Evolutionary conservation across 129 eudicot genomes (phyloP).

Genomic region (Sambucus nigra): DNA sequence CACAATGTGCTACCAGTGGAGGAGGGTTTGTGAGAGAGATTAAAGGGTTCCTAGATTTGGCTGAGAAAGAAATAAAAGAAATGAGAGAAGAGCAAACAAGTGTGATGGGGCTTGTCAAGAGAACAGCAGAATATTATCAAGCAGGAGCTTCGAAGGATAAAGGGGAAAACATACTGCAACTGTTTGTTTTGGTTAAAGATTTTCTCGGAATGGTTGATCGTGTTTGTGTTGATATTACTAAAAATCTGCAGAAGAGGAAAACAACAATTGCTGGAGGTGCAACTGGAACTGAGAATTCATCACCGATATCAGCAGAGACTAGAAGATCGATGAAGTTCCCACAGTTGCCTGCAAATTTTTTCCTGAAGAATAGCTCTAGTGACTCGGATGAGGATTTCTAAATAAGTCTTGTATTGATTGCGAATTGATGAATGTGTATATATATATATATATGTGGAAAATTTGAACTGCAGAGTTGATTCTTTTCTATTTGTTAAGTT

Average conservation of each 20-base stretch:
- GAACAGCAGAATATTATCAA: conserved; percentile 73
- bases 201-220: conserved; percentile 80
- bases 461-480: conserved; percentile 5
- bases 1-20: conserved; percentile 34
- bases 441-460: neutral
- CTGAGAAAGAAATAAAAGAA: conserved; percentile 44
- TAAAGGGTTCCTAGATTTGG: conserved; percentile 54
- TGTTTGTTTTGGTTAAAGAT: conserved; percentile 66
- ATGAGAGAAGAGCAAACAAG: conserved; percentile 49
- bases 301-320: conserved; percentile 36
- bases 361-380: conserved; percentile 54
- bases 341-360: conserved; percentile 54
- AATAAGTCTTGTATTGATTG: conserved; percentile 7
- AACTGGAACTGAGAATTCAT: conserved; percentile 14
- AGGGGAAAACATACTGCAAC: conserved; percentile 50
- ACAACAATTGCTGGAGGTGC: conserved; percentile 11
- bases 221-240: conserved; percentile 78
- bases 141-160: conserved; percentile 61
- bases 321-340: conserved; percentile 65
- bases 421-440: conserved; percentile 22
- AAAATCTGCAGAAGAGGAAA: conserved; percentile 65
- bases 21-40: conserved; percentile 59
- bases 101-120: conserved; percentile 58
- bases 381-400: conserved; percentile 47
- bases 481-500: conserved; percentile 2